phyloP scores from a whole-genome alignment of 306 rosid species.

The Quercus variabilis region DNA sequence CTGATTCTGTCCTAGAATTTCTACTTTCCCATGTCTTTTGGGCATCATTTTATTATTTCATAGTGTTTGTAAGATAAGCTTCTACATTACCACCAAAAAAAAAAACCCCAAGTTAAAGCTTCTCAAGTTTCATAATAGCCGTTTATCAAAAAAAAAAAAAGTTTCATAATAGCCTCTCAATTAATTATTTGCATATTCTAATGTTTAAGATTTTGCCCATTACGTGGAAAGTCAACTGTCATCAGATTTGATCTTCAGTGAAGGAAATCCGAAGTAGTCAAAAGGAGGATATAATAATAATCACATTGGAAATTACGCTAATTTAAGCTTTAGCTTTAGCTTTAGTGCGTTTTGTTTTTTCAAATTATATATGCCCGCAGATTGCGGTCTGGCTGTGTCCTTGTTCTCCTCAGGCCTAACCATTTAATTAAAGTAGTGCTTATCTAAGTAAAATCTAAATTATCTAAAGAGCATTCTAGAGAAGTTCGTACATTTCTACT shows the following conservation, averaged over 20 bases:
- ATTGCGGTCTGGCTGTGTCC: too few relatives aligned
- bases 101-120: neutral
- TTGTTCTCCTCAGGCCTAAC: too few relatives aligned
- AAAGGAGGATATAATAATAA: neutral
- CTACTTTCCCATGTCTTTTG: too few relatives aligned
- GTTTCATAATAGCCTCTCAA: neutral
- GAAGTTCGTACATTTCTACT: too few relatives aligned
- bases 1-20: too few relatives aligned
- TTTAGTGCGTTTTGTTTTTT: neutral
- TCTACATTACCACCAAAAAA: neutral
- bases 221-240: constrained; percentile 9
- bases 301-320: neutral
- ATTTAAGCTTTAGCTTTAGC: neutral
- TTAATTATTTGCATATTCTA: neutral
- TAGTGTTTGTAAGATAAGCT: neutral
- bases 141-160: neutral
- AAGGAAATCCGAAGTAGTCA: constrained; percentile 8
- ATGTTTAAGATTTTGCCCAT: neutral
- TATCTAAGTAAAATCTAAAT: too few relatives aligned
- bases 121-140: neutral
- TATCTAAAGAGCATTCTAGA: too few relatives aligned
- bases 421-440: too few relatives aligned
- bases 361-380: neutral
- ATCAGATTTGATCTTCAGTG: constrained; percentile 13
- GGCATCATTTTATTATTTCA: too few relatives aligned